phyloP scores from a whole-genome alignment of 176 grass and related monocot species.

The Stipa capillata region DNA sequence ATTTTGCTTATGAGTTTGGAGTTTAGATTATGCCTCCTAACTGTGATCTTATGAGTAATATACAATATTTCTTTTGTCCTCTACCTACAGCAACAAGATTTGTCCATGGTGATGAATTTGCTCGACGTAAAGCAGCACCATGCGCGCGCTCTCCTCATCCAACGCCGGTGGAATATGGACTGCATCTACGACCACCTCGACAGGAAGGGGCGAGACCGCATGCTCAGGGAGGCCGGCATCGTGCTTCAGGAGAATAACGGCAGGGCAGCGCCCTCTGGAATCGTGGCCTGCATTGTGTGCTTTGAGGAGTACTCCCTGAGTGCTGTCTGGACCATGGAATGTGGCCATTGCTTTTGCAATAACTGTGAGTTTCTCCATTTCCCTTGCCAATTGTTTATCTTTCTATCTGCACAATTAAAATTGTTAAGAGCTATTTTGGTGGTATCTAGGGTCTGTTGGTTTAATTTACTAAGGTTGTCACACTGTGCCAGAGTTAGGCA shows the following conservation, averaged over 20 bases:
- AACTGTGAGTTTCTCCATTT: conserved; percentile 11
- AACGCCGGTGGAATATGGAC: conserved; percentile 43
- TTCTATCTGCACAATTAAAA: not conserved
- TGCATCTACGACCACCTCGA: conserved; percentile 26
- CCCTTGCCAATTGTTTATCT: not conserved
- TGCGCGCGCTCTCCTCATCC: conserved; percentile 38
- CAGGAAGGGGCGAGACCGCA: conserved; percentile 28
- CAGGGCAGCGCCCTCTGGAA: not conserved
- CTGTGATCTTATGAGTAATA: not conserved
- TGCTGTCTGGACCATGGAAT: conserved; percentile 21
- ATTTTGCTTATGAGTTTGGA: not conserved
- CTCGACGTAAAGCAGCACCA: conserved; percentile 37
- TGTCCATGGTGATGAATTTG: conserved; percentile 38
- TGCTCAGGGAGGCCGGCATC: conserved; percentile 35
- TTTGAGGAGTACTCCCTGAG: conserved; percentile 6
- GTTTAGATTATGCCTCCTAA: not conserved
- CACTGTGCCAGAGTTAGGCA: no score
- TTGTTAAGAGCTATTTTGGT: not conserved
- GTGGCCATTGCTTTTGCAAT: conserved; percentile 31
- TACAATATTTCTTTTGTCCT: not conserved
- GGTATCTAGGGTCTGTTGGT: not conserved
- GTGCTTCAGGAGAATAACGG: not conserved
- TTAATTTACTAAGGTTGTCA: no score
- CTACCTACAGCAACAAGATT: conserved; percentile 29
- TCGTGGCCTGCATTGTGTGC: conserved; percentile 17